Conservation (phyloP, 345 rosid species). For the Eucalyptus sp. region DNA sequence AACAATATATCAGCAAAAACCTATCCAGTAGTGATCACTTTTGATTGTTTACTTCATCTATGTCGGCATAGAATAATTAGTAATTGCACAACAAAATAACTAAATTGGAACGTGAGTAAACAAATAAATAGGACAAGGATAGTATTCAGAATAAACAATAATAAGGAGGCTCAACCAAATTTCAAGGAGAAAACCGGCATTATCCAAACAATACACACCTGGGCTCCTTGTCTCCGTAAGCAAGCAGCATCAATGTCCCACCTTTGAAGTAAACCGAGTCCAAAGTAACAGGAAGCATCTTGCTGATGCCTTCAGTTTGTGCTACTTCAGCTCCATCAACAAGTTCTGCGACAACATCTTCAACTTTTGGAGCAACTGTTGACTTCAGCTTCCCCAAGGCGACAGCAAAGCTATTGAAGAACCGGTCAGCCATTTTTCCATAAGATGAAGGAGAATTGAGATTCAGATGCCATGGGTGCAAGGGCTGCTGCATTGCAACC, state of each 20-base stretch:
- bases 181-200: background rate
- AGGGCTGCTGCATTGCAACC: slow-evolving; percentile 16
- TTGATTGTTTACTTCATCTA: background rate
- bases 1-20: background rate
- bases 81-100: background rate
- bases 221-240: slow-evolving; percentile 86
- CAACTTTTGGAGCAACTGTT: slow-evolving; percentile 31
- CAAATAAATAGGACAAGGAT: background rate
- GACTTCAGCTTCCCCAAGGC: slow-evolving; percentile 34
- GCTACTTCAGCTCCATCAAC: slow-evolving; percentile 41
- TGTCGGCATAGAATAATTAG: background rate
- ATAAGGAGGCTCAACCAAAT: background rate
- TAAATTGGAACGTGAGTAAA: background rate
- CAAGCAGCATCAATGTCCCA: slow-evolving; percentile 75
- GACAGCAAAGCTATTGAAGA: slow-evolving; percentile 15
- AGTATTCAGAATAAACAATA: background rate
- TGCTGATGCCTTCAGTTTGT: slow-evolving; percentile 46
- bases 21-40: background rate
- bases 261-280: slow-evolving; percentile 89
- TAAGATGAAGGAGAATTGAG: slow-evolving; percentile 11
- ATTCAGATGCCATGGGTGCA: slow-evolving; percentile 9
- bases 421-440: slow-evolving; percentile 18
- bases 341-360: slow-evolving; percentile 49
- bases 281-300: slow-evolving; percentile 67
- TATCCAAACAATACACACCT: slow-evolving; percentile 30